Evolutionary conservation across 768 basidiomycete genomes (phyloP), one percentile per base, ranked within the genome.

Genomic region (Boletus speciosus): DNA sequence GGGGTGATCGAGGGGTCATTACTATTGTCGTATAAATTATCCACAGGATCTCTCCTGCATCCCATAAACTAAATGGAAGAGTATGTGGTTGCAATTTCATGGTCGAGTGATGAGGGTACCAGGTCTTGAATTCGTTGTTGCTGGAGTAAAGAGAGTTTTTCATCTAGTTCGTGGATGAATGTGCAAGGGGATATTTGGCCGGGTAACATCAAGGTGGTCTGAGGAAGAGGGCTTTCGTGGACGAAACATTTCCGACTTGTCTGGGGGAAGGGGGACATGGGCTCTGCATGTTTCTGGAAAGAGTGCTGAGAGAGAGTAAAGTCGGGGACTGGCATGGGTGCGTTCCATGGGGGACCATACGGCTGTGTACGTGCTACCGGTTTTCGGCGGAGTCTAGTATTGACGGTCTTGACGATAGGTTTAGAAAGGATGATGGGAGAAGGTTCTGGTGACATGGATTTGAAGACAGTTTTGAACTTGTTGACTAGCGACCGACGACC

Each of bases 321-420:
- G 16, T 64, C 59, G 12, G 36, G 44, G n/a, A 52, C 39, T 16
- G 66, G 66, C 68, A 70, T 70, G 2, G 56, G 52, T 16, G 61
- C 66, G 54, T 71, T 75, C 61, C 71, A 74, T 5, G 73, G 73
- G 35, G 71, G 66, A 11, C 70, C 68, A 25, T 74, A 74, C 5
- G 73, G 73, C 16, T 74, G 72, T 11, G 74, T 74, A 16, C 73
- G 73, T 35, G 63, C 52, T 5, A 61, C 61, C 4, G 67, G 63
- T 40, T 64, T 71, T 47, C 57, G 54, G 16, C 63, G 58, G 32
- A 63, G 58, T 36, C 51, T 64, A 9, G 60, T 44, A 5, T 46
- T 53, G 51, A 59, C 42, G 27, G 55, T 34, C 31, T 68, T 60
- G 21, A 59, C 12, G 40, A 49, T 21, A 6, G 58, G 39, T 11